Evolutionary conservation across 306 rosid species (phyloP).

Genomic region (Begonia loranthoides): DNA sequence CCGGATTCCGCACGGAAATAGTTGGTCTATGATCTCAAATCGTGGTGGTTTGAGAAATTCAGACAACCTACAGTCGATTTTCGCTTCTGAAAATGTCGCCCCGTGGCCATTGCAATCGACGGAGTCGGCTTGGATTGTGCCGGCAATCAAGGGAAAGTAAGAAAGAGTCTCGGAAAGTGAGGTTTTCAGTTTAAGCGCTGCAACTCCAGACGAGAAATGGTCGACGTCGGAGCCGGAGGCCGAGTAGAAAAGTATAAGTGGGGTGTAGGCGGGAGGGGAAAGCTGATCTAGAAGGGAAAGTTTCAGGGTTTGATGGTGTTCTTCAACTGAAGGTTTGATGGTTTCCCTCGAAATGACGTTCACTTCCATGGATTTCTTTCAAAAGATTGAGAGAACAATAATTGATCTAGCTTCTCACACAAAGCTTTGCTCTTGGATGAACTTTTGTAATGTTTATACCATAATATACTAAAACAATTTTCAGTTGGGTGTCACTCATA

Average conservation of each 20-base stretch:
- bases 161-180: slow-evolving; percentile 30
- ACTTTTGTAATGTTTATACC: too few relatives aligned
- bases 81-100: slow-evolving; percentile 20
- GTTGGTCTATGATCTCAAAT: not conserved
- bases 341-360: slow-evolving; percentile 22
- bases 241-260: slow-evolving; percentile 23
- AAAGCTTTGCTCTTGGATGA: too few relatives aligned
- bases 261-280: slow-evolving; percentile 23
- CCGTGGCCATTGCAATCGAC: slow-evolving; percentile 41
- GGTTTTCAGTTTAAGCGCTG: slow-evolving; percentile 16
- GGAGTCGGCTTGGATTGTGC: slow-evolving; percentile 15
- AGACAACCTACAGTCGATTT: not conserved
- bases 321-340: slow-evolving; percentile 32
- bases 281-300: slow-evolving; percentile 45
- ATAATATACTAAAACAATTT: too few relatives aligned
- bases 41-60: slow-evolving; percentile 1
- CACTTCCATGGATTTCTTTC: slow-evolving; percentile 2
- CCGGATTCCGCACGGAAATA: not conserved
- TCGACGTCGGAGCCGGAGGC: not conserved
- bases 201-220: slow-evolving; percentile 3
- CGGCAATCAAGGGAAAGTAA: slow-evolving; percentile 33
- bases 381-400: not conserved
- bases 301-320: slow-evolving; percentile 19
- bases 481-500: too few relatives aligned
- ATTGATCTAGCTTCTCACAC: too few relatives aligned